These are phyloP conservation scores for Lipomyces orientalis DNA, from an alignment of 805 yeast genomes.

Conservation along the genomic window DNA sequence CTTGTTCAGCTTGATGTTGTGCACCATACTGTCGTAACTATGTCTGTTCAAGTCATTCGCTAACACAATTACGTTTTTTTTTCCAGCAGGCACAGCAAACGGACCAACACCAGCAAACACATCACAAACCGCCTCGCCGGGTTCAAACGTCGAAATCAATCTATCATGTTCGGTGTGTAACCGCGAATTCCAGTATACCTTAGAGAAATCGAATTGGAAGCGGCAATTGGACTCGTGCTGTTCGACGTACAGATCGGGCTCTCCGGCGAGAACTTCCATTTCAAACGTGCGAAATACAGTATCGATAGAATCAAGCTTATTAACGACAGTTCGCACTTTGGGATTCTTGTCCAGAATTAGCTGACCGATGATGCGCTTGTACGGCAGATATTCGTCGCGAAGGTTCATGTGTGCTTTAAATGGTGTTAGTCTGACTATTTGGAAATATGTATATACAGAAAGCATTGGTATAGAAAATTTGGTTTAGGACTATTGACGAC, in stretches of 20 bases:
- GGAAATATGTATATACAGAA: constrained; percentile 1
- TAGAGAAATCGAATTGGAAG: constrained; percentile 85
- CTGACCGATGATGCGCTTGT: constrained; percentile 80
- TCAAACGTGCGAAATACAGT: constrained; percentile 88
- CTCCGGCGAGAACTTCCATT: constrained; percentile 94
- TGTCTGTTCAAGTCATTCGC: constrained; percentile 95
- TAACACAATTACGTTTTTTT: constrained; percentile 74
- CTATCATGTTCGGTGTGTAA: constrained; percentile 92
- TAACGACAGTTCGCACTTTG: constrained; percentile 84
- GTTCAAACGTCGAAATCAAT: constrained; percentile 62
- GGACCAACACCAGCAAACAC: constrained; percentile 99
- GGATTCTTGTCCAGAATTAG: constrained; percentile 88
- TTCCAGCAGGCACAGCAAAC: constrained; percentile 94
- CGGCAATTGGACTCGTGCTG: constrained; percentile 77
- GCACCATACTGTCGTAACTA: constrained; percentile 69
- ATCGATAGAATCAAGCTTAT: constrained; percentile 84
- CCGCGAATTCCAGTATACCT: constrained; percentile 97
- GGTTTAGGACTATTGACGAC: not conserved
- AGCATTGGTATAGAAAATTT: not conserved
- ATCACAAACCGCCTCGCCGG: constrained; percentile 83
- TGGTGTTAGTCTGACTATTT: not conserved
- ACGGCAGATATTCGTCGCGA: constrained; percentile 83
- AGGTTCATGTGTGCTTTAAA: constrained; percentile 79
- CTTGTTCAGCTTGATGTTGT: constrained; percentile 69
- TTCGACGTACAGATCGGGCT: constrained; percentile 72